phyloP scores from a whole-genome alignment of 1,284 basidiomycete species.

The Trametes pubescens region DNA sequence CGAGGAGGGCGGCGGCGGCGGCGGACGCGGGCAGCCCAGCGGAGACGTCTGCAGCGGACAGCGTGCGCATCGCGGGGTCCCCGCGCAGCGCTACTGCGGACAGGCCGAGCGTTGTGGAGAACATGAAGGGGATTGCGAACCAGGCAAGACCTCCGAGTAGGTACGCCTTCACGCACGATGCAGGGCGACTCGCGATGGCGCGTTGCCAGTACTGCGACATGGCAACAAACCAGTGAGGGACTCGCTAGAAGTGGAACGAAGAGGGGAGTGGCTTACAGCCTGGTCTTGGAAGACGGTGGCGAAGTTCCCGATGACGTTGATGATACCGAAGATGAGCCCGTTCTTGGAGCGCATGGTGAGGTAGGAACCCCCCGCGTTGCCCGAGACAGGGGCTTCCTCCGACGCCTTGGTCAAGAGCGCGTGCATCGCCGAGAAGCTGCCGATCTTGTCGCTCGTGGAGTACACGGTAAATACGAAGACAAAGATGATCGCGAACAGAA shows the following conservation, averaged over 20 bases:
- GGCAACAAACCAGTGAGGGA: not conserved
- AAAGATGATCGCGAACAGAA: conserved; percentile 85
- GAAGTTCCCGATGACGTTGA: conserved; percentile 88
- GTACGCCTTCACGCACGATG: conserved; percentile 89
- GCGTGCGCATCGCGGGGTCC: conserved; percentile 70
- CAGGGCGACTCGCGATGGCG: conserved; percentile 86
- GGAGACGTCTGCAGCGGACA: conserved; percentile 73
- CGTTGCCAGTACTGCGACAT: conserved; percentile 76
- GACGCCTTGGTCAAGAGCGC: conserved; percentile 56
- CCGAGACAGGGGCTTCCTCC: conserved; percentile 53
- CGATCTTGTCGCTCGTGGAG: conserved; percentile 66
- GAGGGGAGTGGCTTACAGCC: conserved; percentile 32
- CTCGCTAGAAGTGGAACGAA: too few species aligned
- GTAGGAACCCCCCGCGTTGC: conserved; percentile 70
- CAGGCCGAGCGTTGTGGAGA: conserved; percentile 84
- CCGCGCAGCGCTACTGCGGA: conserved; percentile 82
- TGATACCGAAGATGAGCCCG: conserved; percentile 89
- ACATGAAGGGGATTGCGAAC: conserved; percentile 86
- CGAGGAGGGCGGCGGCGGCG: conserved; percentile 82
- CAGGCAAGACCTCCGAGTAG: conserved; percentile 89
- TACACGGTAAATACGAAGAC: conserved; percentile 77
- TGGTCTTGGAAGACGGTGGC: conserved; percentile 56
- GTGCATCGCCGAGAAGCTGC: conserved; percentile 60
- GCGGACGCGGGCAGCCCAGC: conserved; percentile 86
- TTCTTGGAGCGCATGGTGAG: conserved; percentile 83